Evolutionary conservation across 495 filamentous ascomycete genomes (phyloP).

Genomic region (Chaetomium fimeti): DNA sequence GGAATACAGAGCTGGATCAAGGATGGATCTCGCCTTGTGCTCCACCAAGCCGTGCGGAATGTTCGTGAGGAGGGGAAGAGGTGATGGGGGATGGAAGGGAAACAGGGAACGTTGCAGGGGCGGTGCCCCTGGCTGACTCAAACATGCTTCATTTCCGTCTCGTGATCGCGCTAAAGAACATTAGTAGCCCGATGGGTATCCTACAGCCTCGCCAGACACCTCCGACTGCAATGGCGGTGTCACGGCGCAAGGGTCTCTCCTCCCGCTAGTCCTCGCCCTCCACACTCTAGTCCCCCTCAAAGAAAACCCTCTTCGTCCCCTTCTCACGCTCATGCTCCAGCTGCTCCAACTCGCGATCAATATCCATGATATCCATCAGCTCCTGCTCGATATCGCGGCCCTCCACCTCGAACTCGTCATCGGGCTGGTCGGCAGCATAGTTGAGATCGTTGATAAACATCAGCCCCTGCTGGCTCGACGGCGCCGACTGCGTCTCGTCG

Average conservation of each 20-base stretch:
- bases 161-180: constrained; percentile 19
- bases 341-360: constrained; percentile 52
- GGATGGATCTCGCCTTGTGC: constrained; percentile 64
- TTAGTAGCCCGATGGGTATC: constrained; percentile 22
- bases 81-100: background rate
- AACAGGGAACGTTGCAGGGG: background rate
- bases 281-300: constrained; percentile 40
- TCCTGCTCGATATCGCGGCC: constrained; percentile 52
- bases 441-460: constrained; percentile 46
- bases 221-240: too few relatives aligned
- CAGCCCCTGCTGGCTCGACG: constrained; percentile 34
- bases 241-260: too few relatives aligned
- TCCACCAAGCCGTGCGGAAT: constrained; percentile 59
- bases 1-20: constrained; percentile 63
- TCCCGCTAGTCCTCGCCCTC: background rate
- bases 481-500: constrained; percentile 17
- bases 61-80: constrained; percentile 1
- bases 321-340: constrained; percentile 46
- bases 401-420: constrained; percentile 46
- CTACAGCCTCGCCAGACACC: constrained; percentile 8
- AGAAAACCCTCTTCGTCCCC: constrained; percentile 50
- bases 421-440: constrained; percentile 42
- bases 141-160: constrained; percentile 17
- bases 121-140: constrained; percentile 1
- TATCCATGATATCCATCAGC: constrained; percentile 56